Conservation (phyloP, 2,329 filamentous ascomycete genomes). For the Alternaria sp. region DNA sequence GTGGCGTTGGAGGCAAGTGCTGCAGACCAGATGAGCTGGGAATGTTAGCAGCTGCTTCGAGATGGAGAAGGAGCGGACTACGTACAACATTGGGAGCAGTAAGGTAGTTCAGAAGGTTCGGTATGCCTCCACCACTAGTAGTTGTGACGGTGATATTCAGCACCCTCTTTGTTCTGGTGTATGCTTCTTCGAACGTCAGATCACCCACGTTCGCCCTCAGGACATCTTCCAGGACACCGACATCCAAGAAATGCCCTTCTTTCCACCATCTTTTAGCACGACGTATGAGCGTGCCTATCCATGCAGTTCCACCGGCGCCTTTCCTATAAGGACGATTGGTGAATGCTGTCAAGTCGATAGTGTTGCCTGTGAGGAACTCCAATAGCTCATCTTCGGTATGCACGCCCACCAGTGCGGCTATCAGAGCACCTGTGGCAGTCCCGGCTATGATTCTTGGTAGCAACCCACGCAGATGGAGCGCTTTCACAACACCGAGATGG, state of each 20-base stretch:
- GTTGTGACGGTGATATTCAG: slow-evolving; percentile 91
- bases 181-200: slow-evolving; percentile 92
- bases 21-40: slow-evolving; percentile 77
- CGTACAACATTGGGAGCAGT: slow-evolving; percentile 90
- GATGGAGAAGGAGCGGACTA: slow-evolving; percentile 29
- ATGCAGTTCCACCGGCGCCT: slow-evolving; percentile 43
- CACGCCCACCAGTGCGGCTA: slow-evolving; percentile 85
- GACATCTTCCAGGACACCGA: slow-evolving; percentile 80
- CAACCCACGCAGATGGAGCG: slow-evolving; percentile 78
- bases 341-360: slow-evolving; percentile 84
- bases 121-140: slow-evolving; percentile 74
- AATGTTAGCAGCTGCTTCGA: slow-evolving; percentile 13
- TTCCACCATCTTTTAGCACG: slow-evolving; percentile 72
- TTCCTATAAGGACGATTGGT: slow-evolving; percentile 49
- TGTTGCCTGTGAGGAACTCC: slow-evolving; percentile 75
- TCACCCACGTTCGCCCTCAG: slow-evolving; percentile 86
- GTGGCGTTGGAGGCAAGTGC: slow-evolving; percentile 78
- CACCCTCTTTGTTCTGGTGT: slow-evolving; percentile 80
- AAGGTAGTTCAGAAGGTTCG: slow-evolving; percentile 87
- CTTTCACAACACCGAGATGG: slow-evolving; percentile 89
- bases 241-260: slow-evolving; percentile 85
- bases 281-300: slow-evolving; percentile 66
- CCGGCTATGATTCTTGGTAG: slow-evolving; percentile 90
- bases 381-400: slow-evolving; percentile 87
- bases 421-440: slow-evolving; percentile 86